Evolutionary conservation across 2,329 filamentous ascomycete genomes (phyloP).

Genomic region (Cryphonectria radicalis): DNA sequence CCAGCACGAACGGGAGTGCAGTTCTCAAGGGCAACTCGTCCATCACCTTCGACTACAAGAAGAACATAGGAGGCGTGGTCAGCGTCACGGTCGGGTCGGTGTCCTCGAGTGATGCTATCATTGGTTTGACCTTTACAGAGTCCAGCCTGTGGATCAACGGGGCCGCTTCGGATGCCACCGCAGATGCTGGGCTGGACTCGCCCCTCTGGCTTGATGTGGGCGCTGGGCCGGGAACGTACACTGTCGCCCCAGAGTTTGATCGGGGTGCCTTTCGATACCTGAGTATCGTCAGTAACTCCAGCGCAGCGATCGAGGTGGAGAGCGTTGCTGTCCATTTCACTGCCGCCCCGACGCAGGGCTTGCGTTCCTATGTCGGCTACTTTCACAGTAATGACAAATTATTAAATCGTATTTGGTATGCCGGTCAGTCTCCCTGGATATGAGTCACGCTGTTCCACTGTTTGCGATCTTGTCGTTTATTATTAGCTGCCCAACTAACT

Average conservation of each 20-base stretch:
- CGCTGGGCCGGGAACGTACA: conserved; percentile 17
- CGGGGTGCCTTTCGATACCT: conserved; percentile 52
- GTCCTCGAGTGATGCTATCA: not conserved
- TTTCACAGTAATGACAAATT: conserved; percentile 40
- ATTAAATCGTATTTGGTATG: conserved; percentile 44
- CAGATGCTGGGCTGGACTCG: conserved; percentile 8
- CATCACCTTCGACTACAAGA: conserved; percentile 31
- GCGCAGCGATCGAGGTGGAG: conserved; percentile 43
- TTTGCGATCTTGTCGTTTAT: not conserved
- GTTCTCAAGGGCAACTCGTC: conserved; percentile 27
- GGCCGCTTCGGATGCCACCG: conserved; percentile 17
- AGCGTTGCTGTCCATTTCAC: conserved; percentile 48
- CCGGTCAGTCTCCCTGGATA: conserved; percentile 28
- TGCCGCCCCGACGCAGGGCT: conserved; percentile 37
- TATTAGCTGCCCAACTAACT: not conserved
- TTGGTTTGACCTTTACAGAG: conserved; percentile 22
- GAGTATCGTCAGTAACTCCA: conserved; percentile 44
- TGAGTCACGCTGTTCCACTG: not conserved
- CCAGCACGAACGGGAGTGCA: not conserved
- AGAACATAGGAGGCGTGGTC: conserved; percentile 18
- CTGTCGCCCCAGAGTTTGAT: conserved; percentile 37
- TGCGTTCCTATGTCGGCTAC: conserved; percentile 38
- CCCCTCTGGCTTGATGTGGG: conserved; percentile 15
- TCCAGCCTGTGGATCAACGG: conserved; percentile 19
- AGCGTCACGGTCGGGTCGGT: conserved; percentile 13